Base-by-base conservation (phyloP, 1,139 yeast species). In the Pichia sp. region DNA sequence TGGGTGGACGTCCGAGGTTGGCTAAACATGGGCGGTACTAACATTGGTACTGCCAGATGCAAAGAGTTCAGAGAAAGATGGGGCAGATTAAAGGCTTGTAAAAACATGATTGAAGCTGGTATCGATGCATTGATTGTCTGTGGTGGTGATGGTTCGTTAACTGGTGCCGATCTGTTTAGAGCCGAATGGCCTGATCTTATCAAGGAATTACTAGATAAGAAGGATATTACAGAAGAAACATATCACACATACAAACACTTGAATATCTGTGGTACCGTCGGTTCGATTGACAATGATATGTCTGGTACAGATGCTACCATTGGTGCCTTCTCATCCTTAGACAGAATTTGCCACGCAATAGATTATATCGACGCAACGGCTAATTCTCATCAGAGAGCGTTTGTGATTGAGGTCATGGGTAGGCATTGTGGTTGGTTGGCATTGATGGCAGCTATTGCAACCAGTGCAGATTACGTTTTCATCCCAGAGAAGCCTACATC, bases 381-480 rank as follows among this genome's bases (percentile, higher is more conserved):
- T 38, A 84, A 83, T 56, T 85, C 92, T 1, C 95, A 87, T 69
- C 85, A 90, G 32, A 75, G 95, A 68, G 95, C 95, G 8, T 87
- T 87, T 67, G 90, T 87, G 44, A 84, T 87, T 47, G 95, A 87
- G 70, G 95, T 87, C n/a, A 87, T 87, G 95, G 95, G 95, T 58
- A 79, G 95, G 70, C 93, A 87, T 66, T 87, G 95, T 75, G 95
- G 95, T 61, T 87, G 95, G 95, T 77, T 87, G 61, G 93, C 89
- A 1, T 73, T 87, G 61, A 86, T 86, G 88, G 87, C 93, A 2
- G 93, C 93, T 63, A 80, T 87, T 57, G 84, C 92, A 29, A 85
- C 93, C 15, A 84, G 87, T 67, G 93, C 95, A 1, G 95, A 87
- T 69, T 86, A 81, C 66, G 85, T 86, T 55, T 82, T 87, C 66